A percentile compares a stretch with the other conserved stretches of the same genome.
These are phyloP conservation scores for Xylariales sp. DNA, from an alignment of 2,329 filamentous ascomycete genomes.

Conservation along the genomic window DNA sequence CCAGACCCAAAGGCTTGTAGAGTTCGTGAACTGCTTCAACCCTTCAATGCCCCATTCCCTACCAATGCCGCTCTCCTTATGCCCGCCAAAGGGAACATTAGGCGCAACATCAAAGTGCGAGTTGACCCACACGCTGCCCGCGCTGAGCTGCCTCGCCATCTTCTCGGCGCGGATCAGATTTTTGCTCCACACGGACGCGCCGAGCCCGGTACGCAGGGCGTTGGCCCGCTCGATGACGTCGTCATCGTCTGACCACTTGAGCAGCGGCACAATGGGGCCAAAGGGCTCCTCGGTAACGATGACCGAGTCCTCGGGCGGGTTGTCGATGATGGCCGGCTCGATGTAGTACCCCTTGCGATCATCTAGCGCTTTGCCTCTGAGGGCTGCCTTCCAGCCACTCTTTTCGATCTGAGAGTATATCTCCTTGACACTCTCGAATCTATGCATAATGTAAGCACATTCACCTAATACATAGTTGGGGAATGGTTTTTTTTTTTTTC, in stretches of 20 bases:
- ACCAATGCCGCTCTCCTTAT: slow-evolving; percentile 46
- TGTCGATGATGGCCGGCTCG: slow-evolving; percentile 55
- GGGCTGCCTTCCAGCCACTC: slow-evolving; percentile 39
- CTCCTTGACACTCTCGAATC: slow-evolving; percentile 41
- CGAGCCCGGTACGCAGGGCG: slow-evolving; percentile 43
- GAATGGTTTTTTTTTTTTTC: slow-evolving; percentile 36
- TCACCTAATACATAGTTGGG: neutral
- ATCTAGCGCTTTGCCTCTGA: slow-evolving; percentile 33
- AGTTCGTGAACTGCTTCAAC: slow-evolving; percentile 24
- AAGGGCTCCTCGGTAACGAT: slow-evolving; percentile 54
- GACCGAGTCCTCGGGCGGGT: slow-evolving; percentile 50
- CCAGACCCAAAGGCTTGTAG: slow-evolving; percentile 14
- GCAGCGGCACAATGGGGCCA: slow-evolving; percentile 41
- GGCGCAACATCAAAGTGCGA: slow-evolving; percentile 33
- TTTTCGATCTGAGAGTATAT: slow-evolving; percentile 45
- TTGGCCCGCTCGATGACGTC: slow-evolving; percentile 45
- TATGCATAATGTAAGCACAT: slow-evolving; percentile 1
- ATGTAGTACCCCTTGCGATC: slow-evolving; percentile 49
- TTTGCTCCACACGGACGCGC: slow-evolving; percentile 47
- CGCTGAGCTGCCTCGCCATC: slow-evolving; percentile 42
- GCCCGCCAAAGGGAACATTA: slow-evolving; percentile 40
- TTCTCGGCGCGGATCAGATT: slow-evolving; percentile 42
- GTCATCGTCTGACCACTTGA: slow-evolving; percentile 38
- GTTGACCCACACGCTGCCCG: slow-evolving; percentile 55
- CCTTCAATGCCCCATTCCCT: slow-evolving; percentile 37